These are phyloP conservation scores for Eleusine indica DNA, from an alignment of 176 grass and related monocot genomes.

Conservation along the genomic window DNA sequence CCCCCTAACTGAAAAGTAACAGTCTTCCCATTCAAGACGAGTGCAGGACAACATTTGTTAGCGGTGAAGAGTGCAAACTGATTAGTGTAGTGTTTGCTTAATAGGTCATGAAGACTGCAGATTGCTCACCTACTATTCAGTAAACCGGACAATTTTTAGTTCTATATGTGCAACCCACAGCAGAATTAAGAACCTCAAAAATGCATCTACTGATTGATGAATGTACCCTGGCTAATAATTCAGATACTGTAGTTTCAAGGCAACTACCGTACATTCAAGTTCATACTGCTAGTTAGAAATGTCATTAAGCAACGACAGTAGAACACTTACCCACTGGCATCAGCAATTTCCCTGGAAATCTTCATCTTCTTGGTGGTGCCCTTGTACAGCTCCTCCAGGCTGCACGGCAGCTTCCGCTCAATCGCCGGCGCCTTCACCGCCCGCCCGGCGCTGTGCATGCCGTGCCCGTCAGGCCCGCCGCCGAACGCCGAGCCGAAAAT, in stretches of 20 bases:
- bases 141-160: not conserved
- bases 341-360: conserved; percentile 87
- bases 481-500: conserved; percentile 58
- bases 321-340: conserved; percentile 67
- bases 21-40: no score
- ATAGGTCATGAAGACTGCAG: not conserved
- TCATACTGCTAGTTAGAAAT: not conserved
- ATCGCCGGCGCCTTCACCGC: conserved; percentile 63
- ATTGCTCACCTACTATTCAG: not conserved
- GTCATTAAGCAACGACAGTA: not conserved
- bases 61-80: not conserved
- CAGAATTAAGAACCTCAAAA: not conserved
- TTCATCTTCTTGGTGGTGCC: conserved; percentile 97
- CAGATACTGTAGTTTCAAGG: not conserved
- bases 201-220: not conserved
- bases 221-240: not conserved
- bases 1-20: no score
- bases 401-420: conserved; percentile 77
- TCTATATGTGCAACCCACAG: not conserved
- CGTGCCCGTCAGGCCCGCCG: conserved; percentile 22
- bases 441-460: conserved; percentile 53
- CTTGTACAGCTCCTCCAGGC: conserved; percentile 90
- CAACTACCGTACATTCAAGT: not conserved
- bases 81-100: no score
- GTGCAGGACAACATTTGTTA: not conserved